Percentiles rank a stretch among this genome's conserved stretches.
phyloP scores from a whole-genome alignment of 768 basidiomycete species.

The Lactarius sanguifluus region DNA sequence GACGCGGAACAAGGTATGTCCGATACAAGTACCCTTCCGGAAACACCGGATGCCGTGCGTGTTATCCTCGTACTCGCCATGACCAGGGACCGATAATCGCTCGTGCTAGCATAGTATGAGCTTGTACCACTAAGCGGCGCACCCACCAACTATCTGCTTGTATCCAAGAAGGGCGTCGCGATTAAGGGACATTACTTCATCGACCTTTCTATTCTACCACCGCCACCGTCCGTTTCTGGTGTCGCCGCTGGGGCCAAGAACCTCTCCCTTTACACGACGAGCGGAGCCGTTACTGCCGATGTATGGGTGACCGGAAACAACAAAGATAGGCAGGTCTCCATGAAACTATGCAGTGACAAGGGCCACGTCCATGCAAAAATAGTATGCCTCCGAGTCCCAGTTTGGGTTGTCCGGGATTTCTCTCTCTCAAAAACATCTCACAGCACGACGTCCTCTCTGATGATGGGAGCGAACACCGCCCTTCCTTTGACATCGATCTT shows the following conservation, averaged over 20 bases:
- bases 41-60: background rate
- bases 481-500: constrained; percentile 7
- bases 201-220: constrained; percentile 13
- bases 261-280: constrained; percentile 11
- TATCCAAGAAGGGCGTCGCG: background rate
- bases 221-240: background rate
- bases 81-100: background rate
- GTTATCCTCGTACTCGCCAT: background rate
- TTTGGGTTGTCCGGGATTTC: no score
- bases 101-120: background rate
- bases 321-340: background rate
- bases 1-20: background rate
- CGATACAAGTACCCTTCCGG: background rate
- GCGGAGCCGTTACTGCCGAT: constrained; percentile 8
- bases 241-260: constrained; percentile 3
- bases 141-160: constrained; percentile 2
- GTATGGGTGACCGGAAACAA: background rate
- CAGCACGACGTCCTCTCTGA: background rate
- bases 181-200: constrained; percentile 8
- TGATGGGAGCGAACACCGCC: background rate
- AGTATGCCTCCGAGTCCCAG: background rate
- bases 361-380: constrained; percentile 7
- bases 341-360: constrained; percentile 1
- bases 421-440: background rate
- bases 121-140: background rate